Conservation (phyloP, 345 rosid genomes). For the Dimocarpus longan region DNA sequence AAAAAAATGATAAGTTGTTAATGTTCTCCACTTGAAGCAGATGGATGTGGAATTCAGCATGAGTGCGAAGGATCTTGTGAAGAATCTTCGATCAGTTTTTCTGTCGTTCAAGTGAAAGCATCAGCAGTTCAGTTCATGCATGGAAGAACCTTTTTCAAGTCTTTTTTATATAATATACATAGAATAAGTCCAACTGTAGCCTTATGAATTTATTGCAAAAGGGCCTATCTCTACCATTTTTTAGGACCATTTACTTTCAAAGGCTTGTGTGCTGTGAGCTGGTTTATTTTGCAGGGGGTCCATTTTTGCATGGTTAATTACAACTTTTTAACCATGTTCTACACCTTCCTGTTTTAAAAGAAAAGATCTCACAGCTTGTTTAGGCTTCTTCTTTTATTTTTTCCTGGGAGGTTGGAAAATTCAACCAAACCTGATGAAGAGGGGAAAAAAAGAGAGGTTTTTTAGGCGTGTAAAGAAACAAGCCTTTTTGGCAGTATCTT, state of each 20-base stretch:
- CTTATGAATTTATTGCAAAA: constrained; percentile 11
- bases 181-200: background rate
- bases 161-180: background rate
- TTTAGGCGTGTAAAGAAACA: constrained; percentile 30
- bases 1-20: background rate
- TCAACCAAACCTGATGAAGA: constrained; percentile 9
- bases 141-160: background rate
- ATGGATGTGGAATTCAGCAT: constrained; percentile 66
- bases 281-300: constrained; percentile 44
- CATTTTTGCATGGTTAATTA: constrained; percentile 41
- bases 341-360: constrained; percentile 38
- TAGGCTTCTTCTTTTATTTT: background rate
- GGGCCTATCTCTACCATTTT: constrained; percentile 29
- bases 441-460: background rate
- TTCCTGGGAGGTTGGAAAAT: constrained; percentile 25
- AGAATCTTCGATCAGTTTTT: constrained; percentile 55
- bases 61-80: constrained; percentile 71
- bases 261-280: constrained; percentile 43
- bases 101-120: constrained; percentile 48
- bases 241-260: constrained; percentile 29
- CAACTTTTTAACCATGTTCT: constrained; percentile 36
- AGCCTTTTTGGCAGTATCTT: constrained; percentile 30
- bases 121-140: background rate
- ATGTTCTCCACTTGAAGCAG: constrained; percentile 39
- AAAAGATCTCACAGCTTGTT: constrained; percentile 38